Conservation (phyloP, 2,329 filamentous ascomycete species). For the Xylogone sp. region DNA sequence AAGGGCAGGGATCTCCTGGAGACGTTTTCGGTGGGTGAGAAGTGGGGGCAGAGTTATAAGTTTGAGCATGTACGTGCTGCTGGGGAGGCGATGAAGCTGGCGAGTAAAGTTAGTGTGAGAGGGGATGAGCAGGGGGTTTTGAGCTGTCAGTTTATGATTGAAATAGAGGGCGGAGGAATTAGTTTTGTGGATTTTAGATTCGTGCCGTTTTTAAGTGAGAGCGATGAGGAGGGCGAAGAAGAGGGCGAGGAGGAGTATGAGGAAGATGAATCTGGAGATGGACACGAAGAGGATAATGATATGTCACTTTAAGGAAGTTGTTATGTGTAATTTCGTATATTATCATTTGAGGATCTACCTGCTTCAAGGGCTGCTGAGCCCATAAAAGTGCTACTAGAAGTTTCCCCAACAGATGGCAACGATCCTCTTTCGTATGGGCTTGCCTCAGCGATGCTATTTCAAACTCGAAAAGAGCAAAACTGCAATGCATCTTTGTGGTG, state of each 20-base stretch:
- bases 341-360: too few relatives aligned
- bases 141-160: slow-evolving; percentile 94
- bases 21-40: slow-evolving; percentile 62
- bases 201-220: slow-evolving; percentile 64
- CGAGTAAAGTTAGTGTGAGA: slow-evolving; percentile 87
- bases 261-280: slow-evolving; percentile 28
- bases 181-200: slow-evolving; percentile 83
- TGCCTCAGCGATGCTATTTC: too few relatives aligned
- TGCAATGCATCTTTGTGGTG: too few relatives aligned
- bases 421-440: too few relatives aligned
- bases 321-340: too few relatives aligned
- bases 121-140: slow-evolving; percentile 87
- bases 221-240: slow-evolving; percentile 41
- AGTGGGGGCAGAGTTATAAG: slow-evolving; percentile 72
- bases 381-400: too few relatives aligned
- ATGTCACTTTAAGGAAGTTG: neutral
- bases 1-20: slow-evolving; percentile 66
- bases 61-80: slow-evolving; percentile 85
- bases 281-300: slow-evolving; percentile 8
- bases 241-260: slow-evolving; percentile 36
- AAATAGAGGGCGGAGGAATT: slow-evolving; percentile 65
- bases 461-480: too few relatives aligned
- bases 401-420: too few relatives aligned
- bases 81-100: slow-evolving; percentile 85
- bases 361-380: too few relatives aligned